Percentiles rank a stretch among this genome's conserved stretches.
These are phyloP conservation scores for Magnolia kwangsiensis DNA, from an alignment of 164 flowering plant genomes.

Conservation along the genomic window DNA sequence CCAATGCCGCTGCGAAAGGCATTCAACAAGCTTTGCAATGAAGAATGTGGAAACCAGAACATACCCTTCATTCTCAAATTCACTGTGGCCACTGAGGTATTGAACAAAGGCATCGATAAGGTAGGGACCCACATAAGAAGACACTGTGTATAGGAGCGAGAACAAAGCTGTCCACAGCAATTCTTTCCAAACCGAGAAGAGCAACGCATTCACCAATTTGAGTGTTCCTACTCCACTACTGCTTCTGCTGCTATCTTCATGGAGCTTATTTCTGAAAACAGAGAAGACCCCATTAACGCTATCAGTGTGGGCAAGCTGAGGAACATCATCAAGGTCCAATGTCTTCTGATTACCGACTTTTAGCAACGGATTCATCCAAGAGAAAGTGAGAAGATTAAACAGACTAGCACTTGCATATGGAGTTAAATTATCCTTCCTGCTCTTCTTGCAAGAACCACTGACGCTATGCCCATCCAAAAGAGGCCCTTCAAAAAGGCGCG, in stretches of 20 bases:
- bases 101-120: conserved; percentile 67
- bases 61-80: conserved; percentile 44
- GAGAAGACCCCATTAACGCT: conserved; percentile 27
- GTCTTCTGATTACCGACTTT: conserved; percentile 32
- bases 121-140: conserved; percentile 72
- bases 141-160: conserved; percentile 31
- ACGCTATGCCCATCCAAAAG: conserved; percentile 18
- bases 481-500: conserved; percentile 21
- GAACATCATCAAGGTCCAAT: conserved; percentile 46
- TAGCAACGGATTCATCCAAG: conserved; percentile 43
- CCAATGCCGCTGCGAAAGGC: conserved; percentile 59
- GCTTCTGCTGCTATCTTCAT: conserved; percentile 4
- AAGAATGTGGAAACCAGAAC: conserved; percentile 46
- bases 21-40: conserved; percentile 57
- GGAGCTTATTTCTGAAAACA: conserved; percentile 22
- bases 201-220: conserved; percentile 42
- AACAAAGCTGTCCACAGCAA: conserved; percentile 34
- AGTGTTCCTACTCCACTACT: conserved; percentile 30
- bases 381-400: conserved; percentile 33
- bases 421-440: conserved; percentile 6
- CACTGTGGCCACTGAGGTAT: conserved; percentile 43
- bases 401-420: conserved; percentile 33
- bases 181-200: conserved; percentile 42
- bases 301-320: conserved; percentile 26
- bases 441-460: conserved; percentile 9